Evolutionary conservation across 2,329 filamentous ascomycete genomes (phyloP), one percentile per base, ranked within the genome.

Genomic region (Sclerotinia trifoliorum): DNA sequence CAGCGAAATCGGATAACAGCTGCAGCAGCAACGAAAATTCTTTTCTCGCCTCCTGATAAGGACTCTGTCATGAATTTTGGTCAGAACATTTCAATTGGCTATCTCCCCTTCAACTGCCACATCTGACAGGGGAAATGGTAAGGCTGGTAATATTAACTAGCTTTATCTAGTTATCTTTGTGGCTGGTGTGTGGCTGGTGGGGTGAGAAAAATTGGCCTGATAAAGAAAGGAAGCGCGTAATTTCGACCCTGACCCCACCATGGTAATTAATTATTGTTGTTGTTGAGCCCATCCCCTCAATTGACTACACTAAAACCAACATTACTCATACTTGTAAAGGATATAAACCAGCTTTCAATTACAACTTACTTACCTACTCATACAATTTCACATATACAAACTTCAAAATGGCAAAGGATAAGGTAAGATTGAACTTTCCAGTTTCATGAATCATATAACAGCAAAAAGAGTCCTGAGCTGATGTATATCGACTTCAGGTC

Each of bases 401-500:
- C 26, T 56, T 62, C 51, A 70, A 70, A 63, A 75, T 75, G 74
- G 72, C 74, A 61, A 74, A 74, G 65, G 73, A 74, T 48, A 75
- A 74, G 72, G 74, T 74, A 68, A 24, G 63, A 62, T 62, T 44
- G 42, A 54, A 21, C 61, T 42, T 63, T 21, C 13, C 54, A 35
- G 29, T 29, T 54, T 7, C 48, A 48, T 21, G 48, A n/a, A 49
- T 5, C 39, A 62, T 44, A 63, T 46, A 63, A 39, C 24, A 39
- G 55, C 17, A 56, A 67, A 49, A 51, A 55, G 64, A 65, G 29
- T n/a, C 63, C 51, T 70, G 55, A 65, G 54, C 68, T 71, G 69
- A 74, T 72, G 52, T 68, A 26, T 24, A 51, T 26, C 58, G 49
- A 56, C 61, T 44, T 55, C 63, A 80, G 78, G 79, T 80, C 73